phyloP scores from a whole-genome alignment of 2,329 filamentous ascomycete genomes.

The Colletotrichum viniferum region DNA sequence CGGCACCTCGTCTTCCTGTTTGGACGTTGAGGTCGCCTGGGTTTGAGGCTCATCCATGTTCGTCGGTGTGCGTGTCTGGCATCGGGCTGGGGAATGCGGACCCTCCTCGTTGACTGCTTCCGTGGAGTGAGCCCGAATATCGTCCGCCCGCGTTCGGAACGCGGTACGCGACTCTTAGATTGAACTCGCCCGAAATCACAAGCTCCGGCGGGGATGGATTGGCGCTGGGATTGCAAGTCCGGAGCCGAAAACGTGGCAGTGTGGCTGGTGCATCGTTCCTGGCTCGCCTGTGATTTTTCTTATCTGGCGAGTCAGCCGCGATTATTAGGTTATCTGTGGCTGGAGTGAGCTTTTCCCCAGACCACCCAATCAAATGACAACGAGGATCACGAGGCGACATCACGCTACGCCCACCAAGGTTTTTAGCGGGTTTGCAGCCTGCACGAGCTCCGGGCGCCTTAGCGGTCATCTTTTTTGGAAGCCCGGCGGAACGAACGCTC shows the following conservation, averaged over 20 bases:
- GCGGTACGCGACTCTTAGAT: slow-evolving; percentile 2
- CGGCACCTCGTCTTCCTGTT: slow-evolving; percentile 36
- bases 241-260: neutral
- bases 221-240: neutral
- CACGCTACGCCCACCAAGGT: slow-evolving; percentile 19
- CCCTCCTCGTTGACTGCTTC: neutral
- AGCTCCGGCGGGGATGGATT: neutral
- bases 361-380: slow-evolving; percentile 18
- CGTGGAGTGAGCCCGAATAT: neutral
- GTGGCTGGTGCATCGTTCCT: neutral
- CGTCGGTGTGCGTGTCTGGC: neutral
- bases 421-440: slow-evolving; percentile 17
- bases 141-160: neutral
- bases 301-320: neutral
- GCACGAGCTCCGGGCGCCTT: slow-evolving; percentile 20
- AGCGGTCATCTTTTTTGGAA: slow-evolving; percentile 14
- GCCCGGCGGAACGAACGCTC: slow-evolving; percentile 9
- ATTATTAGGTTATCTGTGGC: slow-evolving; percentile 2
- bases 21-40: neutral
- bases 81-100: neutral
- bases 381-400: slow-evolving; percentile 20
- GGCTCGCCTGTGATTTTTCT: neutral
- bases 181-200: neutral
- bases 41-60: slow-evolving; percentile 28
- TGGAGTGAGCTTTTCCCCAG: neutral